These are phyloP conservation scores for Beauveria sp. DNA, from an alignment of 2,329 filamentous ascomycete genomes.

Conservation along the genomic window DNA sequence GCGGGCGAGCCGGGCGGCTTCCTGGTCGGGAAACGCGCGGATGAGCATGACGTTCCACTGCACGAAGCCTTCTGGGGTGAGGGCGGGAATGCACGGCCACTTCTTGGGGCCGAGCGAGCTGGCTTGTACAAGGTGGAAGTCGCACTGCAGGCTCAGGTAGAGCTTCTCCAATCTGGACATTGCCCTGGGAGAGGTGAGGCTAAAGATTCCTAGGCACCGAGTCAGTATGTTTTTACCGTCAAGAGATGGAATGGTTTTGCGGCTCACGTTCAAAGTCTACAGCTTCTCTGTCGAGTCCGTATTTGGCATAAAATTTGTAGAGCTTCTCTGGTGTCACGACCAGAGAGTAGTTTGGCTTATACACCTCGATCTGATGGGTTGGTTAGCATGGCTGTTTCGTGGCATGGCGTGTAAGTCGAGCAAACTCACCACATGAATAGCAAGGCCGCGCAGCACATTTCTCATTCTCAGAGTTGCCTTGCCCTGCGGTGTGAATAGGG, in stretches of 20 bases:
- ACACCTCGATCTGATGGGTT: conserved; percentile 23
- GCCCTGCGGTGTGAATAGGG: conserved; percentile 61
- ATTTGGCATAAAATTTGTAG: conserved; percentile 62
- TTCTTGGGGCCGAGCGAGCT: conserved; percentile 32
- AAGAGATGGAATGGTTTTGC: too few relatives aligned
- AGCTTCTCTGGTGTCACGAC: conserved; percentile 73
- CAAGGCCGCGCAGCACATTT: conserved; percentile 66
- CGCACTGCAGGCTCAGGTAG: conserved; percentile 44
- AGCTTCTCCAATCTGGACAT: conserved; percentile 25
- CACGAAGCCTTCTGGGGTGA: conserved; percentile 62
- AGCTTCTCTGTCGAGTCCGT: conserved; percentile 54
- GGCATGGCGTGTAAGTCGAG: not conserved
- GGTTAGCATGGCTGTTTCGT: not conserved
- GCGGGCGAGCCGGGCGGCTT: conserved; percentile 61
- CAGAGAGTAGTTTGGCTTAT: conserved; percentile 31
- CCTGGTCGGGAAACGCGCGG: conserved; percentile 66
- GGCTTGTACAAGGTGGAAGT: conserved; percentile 59
- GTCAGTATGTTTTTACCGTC: not conserved
- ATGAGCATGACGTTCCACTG: conserved; percentile 68
- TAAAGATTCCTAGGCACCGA: not conserved
- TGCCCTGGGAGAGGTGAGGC: not conserved
- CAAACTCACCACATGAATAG: conserved; percentile 58
- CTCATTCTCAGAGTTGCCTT: conserved; percentile 60
- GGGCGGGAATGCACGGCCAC: conserved; percentile 51
- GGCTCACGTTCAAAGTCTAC: conserved; percentile 60